phyloP scores from a whole-genome alignment of 768 basidiomycete genomes.

The Imleria badia region DNA sequence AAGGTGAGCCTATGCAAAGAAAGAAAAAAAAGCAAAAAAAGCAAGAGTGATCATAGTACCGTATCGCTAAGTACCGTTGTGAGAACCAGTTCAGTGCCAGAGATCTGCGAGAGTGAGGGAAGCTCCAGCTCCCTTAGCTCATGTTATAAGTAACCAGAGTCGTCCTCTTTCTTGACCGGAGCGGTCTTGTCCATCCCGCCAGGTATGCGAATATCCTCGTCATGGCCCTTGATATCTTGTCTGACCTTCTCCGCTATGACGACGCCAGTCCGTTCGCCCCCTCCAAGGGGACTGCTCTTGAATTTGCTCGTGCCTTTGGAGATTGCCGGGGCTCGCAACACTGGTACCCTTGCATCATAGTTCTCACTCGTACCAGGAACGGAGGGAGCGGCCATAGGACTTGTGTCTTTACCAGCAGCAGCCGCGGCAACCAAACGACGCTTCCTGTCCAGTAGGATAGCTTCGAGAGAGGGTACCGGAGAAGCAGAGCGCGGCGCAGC shows the following conservation, averaged over 20 bases:
- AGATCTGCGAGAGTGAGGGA: neutral
- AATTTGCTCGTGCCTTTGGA: constrained; percentile 56
- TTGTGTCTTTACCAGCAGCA: constrained; percentile 17
- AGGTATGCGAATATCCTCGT: constrained; percentile 34
- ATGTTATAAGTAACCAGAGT: constrained; percentile 28
- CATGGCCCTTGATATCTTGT: constrained; percentile 27
- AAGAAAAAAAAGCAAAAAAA: neutral
- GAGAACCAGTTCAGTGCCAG: neutral
- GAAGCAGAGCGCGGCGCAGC: constrained; percentile 38
- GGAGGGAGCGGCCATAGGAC: constrained; percentile 2
- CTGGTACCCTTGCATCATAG: constrained; percentile 14
- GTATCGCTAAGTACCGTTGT: neutral
- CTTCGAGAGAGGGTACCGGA: constrained; percentile 63
- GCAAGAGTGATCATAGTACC: neutral
- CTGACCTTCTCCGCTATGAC: constrained; percentile 53
- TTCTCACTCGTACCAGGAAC: constrained; percentile 10
- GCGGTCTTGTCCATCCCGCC: constrained; percentile 35
- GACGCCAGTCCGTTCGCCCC: constrained; percentile 41
- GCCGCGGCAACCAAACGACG: constrained; percentile 43
- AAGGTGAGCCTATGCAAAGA: neutral
- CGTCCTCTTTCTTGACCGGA: constrained; percentile 35
- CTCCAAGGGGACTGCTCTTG: constrained; percentile 71
- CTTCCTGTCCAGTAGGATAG: constrained; percentile 64
- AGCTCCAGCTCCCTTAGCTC: neutral
- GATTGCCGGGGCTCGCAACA: constrained; percentile 13